Conservation (phyloP, 352 stramenopile species). For the Phytophthora ramorum region DNA sequence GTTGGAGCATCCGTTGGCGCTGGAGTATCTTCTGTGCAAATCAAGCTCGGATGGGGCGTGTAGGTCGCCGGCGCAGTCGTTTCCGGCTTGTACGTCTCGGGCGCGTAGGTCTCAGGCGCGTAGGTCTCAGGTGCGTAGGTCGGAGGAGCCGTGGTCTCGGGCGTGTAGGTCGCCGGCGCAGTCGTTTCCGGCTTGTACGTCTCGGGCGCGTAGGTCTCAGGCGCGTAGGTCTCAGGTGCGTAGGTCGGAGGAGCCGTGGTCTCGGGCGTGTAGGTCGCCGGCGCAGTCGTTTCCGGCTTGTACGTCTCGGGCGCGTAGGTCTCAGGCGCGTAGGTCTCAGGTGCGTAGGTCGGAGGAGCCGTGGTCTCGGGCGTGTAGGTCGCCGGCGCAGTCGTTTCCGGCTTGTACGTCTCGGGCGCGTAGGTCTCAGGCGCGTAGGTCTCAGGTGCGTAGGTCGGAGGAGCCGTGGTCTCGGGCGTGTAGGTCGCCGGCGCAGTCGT, state of each 20-base stretch:
- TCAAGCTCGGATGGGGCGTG: constrained; percentile 12
- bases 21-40: constrained; percentile 19
- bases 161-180: no score
- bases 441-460: neutral
- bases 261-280: neutral
- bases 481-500: neutral
- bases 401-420: neutral
- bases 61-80: neutral
- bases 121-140: neutral
- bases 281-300: neutral
- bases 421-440: no score
- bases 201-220: neutral
- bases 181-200: no score
- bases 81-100: constrained; percentile 2
- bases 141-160: neutral
- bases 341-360: neutral
- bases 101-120: neutral
- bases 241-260: neutral
- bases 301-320: neutral
- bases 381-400: neutral
- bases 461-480: neutral
- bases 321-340: neutral
- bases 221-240: no score
- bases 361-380: no score
- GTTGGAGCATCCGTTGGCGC: neutral